A percentile compares a stretch with the other conserved stretches of the same genome.
Evolutionary conservation across 441 rosid species (phyloP).

Genomic region (Populus hybrid): DNA sequence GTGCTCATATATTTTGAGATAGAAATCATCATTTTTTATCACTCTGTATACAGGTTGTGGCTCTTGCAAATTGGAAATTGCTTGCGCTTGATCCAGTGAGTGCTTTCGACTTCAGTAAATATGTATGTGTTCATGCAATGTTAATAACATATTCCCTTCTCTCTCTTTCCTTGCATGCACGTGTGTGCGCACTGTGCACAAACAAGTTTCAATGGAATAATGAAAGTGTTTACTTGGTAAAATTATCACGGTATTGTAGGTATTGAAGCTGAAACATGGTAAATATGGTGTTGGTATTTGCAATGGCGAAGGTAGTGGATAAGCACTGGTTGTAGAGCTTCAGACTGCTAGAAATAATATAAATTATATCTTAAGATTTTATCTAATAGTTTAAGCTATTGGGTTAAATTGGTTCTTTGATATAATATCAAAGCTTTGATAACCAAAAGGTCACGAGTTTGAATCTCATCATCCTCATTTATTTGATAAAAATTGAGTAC

Average conservation of each 20-base stretch:
- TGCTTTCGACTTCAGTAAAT: constrained; percentile 1
- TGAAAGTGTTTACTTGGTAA: not conserved
- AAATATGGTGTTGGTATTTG: constrained; percentile 87
- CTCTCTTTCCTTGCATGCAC: not conserved
- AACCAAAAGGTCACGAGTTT: no score
- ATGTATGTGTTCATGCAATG: no score
- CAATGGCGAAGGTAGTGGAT: constrained; percentile 98
- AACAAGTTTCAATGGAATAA: not conserved
- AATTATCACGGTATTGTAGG: constrained; percentile 28
- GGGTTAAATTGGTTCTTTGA: no score
- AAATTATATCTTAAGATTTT: no score
- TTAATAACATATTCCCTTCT: no score
- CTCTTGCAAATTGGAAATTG: constrained; percentile 82
- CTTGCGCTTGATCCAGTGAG: constrained; percentile 79
- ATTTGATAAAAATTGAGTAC: no score
- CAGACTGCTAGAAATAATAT: constrained; percentile 7
- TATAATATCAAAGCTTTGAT: no score
- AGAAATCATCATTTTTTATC: constrained; percentile 3
- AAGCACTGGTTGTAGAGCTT: constrained; percentile 81
- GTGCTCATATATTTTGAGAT: not conserved
- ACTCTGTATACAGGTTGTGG: constrained; percentile 62
- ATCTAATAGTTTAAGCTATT: no score
- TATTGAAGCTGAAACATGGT: constrained; percentile 67
- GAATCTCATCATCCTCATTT: no score
- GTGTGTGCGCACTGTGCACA: no score